A percentile compares a stretch with the other conserved stretches of the same genome.
These are phyloP conservation scores for Candida glaebosa DNA, from an alignment of 805 yeast genomes.

Conservation along the genomic window DNA sequence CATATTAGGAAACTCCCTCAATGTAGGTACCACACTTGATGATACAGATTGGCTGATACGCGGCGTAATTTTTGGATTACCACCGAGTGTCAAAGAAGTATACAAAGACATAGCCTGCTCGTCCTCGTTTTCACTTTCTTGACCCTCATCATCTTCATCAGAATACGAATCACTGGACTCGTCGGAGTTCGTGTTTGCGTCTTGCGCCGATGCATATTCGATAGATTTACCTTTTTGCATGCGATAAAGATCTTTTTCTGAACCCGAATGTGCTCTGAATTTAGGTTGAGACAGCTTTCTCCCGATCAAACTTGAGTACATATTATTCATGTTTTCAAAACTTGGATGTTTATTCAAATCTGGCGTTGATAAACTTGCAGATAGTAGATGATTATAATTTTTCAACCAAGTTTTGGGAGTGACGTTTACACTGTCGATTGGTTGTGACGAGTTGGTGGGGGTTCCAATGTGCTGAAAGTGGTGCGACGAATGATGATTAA, in stretches of 20 bases:
- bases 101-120: conserved; percentile 68
- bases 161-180: conserved; percentile 28
- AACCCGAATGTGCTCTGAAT: conserved; percentile 13
- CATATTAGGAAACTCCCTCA: conserved; percentile 42
- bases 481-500: neutral
- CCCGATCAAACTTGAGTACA: conserved; percentile 20
- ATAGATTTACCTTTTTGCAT: conserved; percentile 2
- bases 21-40: conserved; percentile 34
- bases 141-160: conserved; percentile 14
- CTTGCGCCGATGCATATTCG: conserved; percentile 9
- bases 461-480: conserved; percentile 2
- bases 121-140: conserved; percentile 51
- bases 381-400: conserved; percentile 22
- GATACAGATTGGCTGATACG: conserved; percentile 16
- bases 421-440: neutral
- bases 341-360: conserved; percentile 18
- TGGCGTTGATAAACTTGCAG: conserved; percentile 13
- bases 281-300: conserved; percentile 14
- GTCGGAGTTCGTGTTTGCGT: conserved; percentile 28
- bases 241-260: conserved; percentile 13
- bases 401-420: conserved; percentile 23
- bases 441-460: neutral
- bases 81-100: conserved; percentile 45
- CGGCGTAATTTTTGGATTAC: conserved; percentile 21
- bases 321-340: conserved; percentile 24